Percentiles rank a stretch among this genome's conserved stretches.
phyloP scores from a whole-genome alignment of 2,329 filamentous ascomycete species.

The Alternaria rosae region DNA sequence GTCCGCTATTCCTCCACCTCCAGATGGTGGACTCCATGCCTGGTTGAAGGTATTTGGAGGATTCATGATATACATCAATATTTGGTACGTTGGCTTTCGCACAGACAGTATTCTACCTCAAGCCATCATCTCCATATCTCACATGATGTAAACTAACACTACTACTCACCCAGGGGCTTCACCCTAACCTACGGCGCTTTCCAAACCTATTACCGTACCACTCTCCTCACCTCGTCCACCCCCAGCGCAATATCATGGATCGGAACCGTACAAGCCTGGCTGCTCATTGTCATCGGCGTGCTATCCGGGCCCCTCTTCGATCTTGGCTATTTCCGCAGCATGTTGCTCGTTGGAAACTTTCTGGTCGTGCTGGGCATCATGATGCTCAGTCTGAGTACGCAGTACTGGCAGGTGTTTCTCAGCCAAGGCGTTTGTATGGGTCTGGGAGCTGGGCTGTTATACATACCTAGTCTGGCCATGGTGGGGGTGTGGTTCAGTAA shows the following conservation, averaged over 20 bases:
- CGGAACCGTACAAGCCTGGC: constrained; percentile 53
- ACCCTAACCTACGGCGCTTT: constrained; percentile 54
- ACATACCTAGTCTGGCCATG: constrained; percentile 48
- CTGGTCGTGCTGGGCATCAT: constrained; percentile 67
- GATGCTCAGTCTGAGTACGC: constrained; percentile 65
- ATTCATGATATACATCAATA: constrained; percentile 51
- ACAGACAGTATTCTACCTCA: too few relatives aligned
- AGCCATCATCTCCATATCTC: background rate
- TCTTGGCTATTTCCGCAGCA: constrained; percentile 55
- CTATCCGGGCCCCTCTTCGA: constrained; percentile 58
- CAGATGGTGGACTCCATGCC: constrained; percentile 49
- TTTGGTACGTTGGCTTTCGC: constrained; percentile 36
- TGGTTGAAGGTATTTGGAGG: constrained; percentile 51
- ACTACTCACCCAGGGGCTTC: constrained; percentile 46
- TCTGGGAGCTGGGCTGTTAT: constrained; percentile 45
- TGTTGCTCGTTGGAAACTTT: constrained; percentile 57
- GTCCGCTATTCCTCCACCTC: constrained; percentile 41
- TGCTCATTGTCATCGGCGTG: constrained; percentile 63
- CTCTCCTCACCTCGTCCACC: constrained; percentile 47
- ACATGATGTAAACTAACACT: background rate
- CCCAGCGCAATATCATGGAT: constrained; percentile 56
- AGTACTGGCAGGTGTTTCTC: constrained; percentile 64
- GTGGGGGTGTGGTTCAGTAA: constrained; percentile 48
- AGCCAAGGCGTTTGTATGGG: constrained; percentile 62
- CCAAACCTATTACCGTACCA: constrained; percentile 55